Evolutionary conservation across 208 protist species (phyloP).

Genomic region (Histomonas meleagridis): DNA sequence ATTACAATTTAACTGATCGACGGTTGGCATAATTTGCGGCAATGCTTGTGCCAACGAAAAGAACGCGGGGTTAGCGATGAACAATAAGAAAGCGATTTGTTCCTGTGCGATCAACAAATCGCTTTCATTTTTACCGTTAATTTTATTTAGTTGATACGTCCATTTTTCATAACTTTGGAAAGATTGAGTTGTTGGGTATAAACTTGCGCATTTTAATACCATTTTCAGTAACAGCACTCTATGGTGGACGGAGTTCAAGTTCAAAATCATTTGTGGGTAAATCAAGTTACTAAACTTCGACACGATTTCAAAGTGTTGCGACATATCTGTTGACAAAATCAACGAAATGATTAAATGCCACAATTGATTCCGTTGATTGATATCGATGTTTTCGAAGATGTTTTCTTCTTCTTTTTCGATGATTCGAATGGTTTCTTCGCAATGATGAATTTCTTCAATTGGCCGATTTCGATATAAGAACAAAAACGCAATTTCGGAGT

Average conservation of each 20-base stretch:
- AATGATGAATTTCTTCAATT: conserved; percentile 30
- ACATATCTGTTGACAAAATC: neutral
- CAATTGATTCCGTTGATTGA: neutral
- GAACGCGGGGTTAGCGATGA: no score
- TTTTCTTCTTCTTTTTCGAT: neutral
- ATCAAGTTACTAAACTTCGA: neutral
- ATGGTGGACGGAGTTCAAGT: neutral
- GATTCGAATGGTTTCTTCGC: neutral
- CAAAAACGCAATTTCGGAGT: neutral
- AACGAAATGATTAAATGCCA: conserved; percentile 13
- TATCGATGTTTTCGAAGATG: neutral
- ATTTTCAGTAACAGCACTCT: neutral
- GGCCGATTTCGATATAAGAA: neutral
- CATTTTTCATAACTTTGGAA: no score
- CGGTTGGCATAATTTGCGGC: no score
- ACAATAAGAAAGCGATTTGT: no score
- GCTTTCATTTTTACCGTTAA: no score
- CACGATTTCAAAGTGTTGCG: neutral
- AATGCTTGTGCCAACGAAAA: no score
- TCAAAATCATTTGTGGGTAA: conserved; percentile 14
- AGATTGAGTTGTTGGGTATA: no score
- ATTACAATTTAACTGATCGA: no score
- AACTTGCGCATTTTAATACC: neutral
- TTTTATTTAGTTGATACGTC: no score
- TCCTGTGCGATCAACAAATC: no score